These are phyloP conservation scores for Cryptosporidium sp. DNA, from an alignment of 169 alveolate genomes.

Conservation along the genomic window DNA sequence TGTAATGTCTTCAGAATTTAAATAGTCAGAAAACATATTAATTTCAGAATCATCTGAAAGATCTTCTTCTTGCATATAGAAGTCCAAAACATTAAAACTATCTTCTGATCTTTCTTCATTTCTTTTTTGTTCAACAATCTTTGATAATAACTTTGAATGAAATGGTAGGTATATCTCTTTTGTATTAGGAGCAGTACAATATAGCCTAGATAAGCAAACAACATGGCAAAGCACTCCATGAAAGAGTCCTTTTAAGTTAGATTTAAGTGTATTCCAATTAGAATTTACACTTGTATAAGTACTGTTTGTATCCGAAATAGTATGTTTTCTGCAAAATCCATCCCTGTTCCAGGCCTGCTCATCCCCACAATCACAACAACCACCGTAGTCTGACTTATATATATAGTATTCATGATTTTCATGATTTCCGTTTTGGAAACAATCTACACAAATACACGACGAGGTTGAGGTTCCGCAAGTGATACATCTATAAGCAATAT, in stretches of 20 bases:
- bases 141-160: slow-evolving; percentile 40
- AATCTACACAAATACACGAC: slow-evolving; percentile 79
- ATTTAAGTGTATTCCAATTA: not conserved
- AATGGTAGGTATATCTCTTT: slow-evolving; percentile 50
- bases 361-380: slow-evolving; percentile 83
- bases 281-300: not conserved
- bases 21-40: not conserved
- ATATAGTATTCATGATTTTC: slow-evolving; percentile 78
- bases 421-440: slow-evolving; percentile 78
- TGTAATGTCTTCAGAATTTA: not conserved
- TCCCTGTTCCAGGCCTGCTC: slow-evolving; percentile 76
- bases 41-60: slow-evolving; percentile 10
- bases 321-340: slow-evolving; percentile 77
- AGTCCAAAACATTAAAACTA: slow-evolving; percentile 8
- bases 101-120: not conserved
- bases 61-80: slow-evolving; percentile 3
- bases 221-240: slow-evolving; percentile 62
- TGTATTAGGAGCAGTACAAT: slow-evolving; percentile 43
- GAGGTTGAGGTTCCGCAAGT: slow-evolving; percentile 79
- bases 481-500: slow-evolving; percentile 79
- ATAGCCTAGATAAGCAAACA: slow-evolving; percentile 32
- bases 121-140: slow-evolving; percentile 17
- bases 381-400: slow-evolving; percentile 79
- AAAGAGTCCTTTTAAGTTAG: slow-evolving; percentile 8
- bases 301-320: not conserved